Base-by-base conservation (phyloP, 257 asterid species). In the Ehretia macrophylla region DNA sequence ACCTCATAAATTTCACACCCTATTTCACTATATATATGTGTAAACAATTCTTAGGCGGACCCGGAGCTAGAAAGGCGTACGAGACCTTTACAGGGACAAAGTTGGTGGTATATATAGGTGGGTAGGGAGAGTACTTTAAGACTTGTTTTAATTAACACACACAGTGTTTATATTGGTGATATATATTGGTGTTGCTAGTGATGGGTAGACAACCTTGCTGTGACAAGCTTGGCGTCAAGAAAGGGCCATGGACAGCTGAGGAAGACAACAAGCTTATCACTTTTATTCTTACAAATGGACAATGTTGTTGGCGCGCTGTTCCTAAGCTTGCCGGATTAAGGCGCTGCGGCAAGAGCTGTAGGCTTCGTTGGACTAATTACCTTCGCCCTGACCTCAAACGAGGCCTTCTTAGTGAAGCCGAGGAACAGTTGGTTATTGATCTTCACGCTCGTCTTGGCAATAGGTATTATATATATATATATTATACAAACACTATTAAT, bases 171-270 rank as follows among this genome's bases (percentile, higher is more conserved):
- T n/a, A n/a, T 51, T 69, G 76, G 66, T 39, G 59, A 66, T 77
- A 84, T 87, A 82, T 74, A 84, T 72, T 84, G 90, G 90, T 87
- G 93, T 27, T 27, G 55, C 22, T 22, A 56, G 53, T 27, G 35
- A 27, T 91, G 98, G 96, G 98, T 4, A 78, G 98, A 66, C 98
- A 91, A 54, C 98, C 96, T 65, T 91, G 98, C 44, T 91, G 98
- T 68, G 98, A 91, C 81, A 91, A 91, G 71, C 90, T 84, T 0
- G 95, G 94, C 38, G 96, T 91, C 60, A 91, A 91, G 79, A 91
- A 91, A 69, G 98, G 96, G 47, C 98, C 96, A 37, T 91, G 98
- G 96, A 91, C 94, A 39, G 89, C 91, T 14, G 98, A 90, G 69
- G 98, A 90, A 73, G 98, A 90, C 74, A 83, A 79, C 79, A 90